Base-by-base conservation (phyloP, 1,139 yeast genomes). In the Hyphopichia pseudoburtonii region DNA sequence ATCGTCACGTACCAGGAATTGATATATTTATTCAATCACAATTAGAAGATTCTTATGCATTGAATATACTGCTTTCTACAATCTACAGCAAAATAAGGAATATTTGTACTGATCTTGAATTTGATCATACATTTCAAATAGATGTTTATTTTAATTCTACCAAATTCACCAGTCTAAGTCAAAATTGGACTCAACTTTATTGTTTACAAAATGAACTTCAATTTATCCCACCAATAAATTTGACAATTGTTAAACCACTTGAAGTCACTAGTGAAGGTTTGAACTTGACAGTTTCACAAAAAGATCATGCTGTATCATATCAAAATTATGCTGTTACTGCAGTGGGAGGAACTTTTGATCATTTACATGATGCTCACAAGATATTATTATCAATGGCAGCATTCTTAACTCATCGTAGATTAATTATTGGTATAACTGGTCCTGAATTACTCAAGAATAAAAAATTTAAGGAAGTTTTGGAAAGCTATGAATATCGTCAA, bases 261-360 rank as follows among this genome's bases (percentile, higher is more conserved):
- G n/a, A n/a, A n/a, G n/a, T n/a, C n/a, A n/a, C n/a, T n/a, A n/a
- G n/a, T n/a, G n/a, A n/a, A n/a, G n/a, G n/a, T n/a, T n/a, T n/a
- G n/a, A n/a, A n/a, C n/a, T n/a, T n/a, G n/a, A n/a, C n/a, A n/a
- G n/a, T n/a, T n/a, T n/a, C n/a, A n/a, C n/a, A n/a, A n/a, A n/a
- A n/a, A n/a, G n/a, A n/a, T n/a, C n/a, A n/a, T n/a, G n/a, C 32
- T 6, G 23, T 18, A 5, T 6, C 21, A 10, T 30, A 4, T 11
- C 37, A 30, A 19, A 15, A 8, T 16, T 32, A 16, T 12, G n/a
- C 28, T n/a, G 45, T 46, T 10, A 48, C 51, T 11, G 95, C 95
- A 1, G 82, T 90, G 1, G 98, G 98, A 1, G 99, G 99, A 0
- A 94, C 98, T 0, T 94, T 94, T 64, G 99, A 94, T 56, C 97